phyloP scores from a whole-genome alignment of 1,284 basidiomycete genomes.

The Chalciporus piperatoides region DNA sequence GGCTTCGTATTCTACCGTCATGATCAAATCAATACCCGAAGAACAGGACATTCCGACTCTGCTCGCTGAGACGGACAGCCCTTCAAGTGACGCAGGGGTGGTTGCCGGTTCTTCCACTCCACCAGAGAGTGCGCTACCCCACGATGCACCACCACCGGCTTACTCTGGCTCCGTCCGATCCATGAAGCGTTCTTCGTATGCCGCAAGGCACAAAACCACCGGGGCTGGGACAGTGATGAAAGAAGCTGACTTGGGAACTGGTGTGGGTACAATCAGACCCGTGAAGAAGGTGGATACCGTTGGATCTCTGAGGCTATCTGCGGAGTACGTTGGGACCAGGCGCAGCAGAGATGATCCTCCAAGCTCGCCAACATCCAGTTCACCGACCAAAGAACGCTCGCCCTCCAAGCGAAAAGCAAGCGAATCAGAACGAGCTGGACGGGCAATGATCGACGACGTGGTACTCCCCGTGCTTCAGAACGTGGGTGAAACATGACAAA shows the following conservation, averaged over 20 bases:
- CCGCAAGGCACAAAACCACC: slow-evolving; percentile 59
- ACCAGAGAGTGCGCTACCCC: slow-evolving; percentile 32
- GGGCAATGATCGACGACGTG: slow-evolving; percentile 74
- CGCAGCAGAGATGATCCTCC: slow-evolving; percentile 49
- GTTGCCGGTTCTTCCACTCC: slow-evolving; percentile 33
- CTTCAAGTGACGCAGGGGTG: slow-evolving; percentile 38
- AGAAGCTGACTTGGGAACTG: slow-evolving; percentile 79
- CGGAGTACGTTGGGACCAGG: slow-evolving; percentile 75
- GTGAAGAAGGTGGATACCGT: slow-evolving; percentile 86
- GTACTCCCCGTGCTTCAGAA: slow-evolving; percentile 72
- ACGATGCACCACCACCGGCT: slow-evolving; percentile 60
- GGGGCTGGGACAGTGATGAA: slow-evolving; percentile 74
- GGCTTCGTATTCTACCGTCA: slow-evolving; percentile 66
- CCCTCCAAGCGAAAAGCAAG: slow-evolving; percentile 47
- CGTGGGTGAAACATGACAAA: slow-evolving; percentile 40
- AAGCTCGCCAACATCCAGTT: slow-evolving; percentile 40
- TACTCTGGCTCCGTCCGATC: slow-evolving; percentile 55
- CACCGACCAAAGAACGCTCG: slow-evolving; percentile 40
- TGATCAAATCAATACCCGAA: slow-evolving; percentile 48
- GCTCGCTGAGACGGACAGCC: slow-evolving; percentile 34
- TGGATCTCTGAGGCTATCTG: slow-evolving; percentile 73
- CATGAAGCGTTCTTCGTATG: slow-evolving; percentile 66
- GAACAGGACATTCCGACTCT: slow-evolving; percentile 44
- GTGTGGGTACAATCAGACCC: slow-evolving; percentile 86
- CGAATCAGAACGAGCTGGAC: slow-evolving; percentile 65